Conservation (phyloP, 371 early-diverging fungal genomes). For the Lichtheimia corymbifera region DNA sequence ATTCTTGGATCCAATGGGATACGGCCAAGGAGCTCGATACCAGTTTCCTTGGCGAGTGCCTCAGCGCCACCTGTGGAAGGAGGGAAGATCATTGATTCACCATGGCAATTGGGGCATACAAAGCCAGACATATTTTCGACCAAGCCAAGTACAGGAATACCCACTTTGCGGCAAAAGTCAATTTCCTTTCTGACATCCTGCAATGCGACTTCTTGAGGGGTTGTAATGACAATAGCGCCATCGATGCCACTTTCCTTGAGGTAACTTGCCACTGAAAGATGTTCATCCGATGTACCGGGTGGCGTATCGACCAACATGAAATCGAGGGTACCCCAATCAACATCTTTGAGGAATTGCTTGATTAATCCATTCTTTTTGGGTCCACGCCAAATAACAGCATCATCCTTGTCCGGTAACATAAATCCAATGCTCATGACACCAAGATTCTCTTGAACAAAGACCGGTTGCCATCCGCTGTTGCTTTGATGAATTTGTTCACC, state of each 20-base stretch:
- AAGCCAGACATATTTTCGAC: slow-evolving; percentile 99
- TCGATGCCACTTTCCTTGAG: slow-evolving; percentile 79
- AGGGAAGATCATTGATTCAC: slow-evolving; percentile 84
- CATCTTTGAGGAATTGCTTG: slow-evolving; percentile 96
- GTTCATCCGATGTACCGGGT: slow-evolving; percentile 99
- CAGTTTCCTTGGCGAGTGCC: slow-evolving; percentile 77
- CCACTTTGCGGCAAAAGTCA: slow-evolving; percentile 93
- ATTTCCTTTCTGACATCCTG: slow-evolving; percentile 97
- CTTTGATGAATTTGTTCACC: slow-evolving; percentile 87
- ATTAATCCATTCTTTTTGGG: slow-evolving; percentile 96
- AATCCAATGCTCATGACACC: slow-evolving; percentile 96
- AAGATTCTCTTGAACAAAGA: slow-evolving; percentile 89
- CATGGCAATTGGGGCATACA: slow-evolving; percentile 92
- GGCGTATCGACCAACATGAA: slow-evolving; percentile 98
- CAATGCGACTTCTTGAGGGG: slow-evolving; percentile 97
- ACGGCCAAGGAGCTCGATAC: slow-evolving; percentile 76
- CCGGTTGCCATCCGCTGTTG: slow-evolving; percentile 86
- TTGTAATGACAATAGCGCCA: slow-evolving; percentile 96
- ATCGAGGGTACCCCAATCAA: slow-evolving; percentile 93
- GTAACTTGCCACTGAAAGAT: slow-evolving; percentile 83
- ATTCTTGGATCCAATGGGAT: slow-evolving; percentile 95
- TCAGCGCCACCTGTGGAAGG: slow-evolving; percentile 92
- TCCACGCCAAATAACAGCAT: slow-evolving; percentile 99
- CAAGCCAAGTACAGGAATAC: slow-evolving; percentile 90
- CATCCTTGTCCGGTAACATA: slow-evolving; percentile 85